Evolutionary conservation across 768 basidiomycete genomes (phyloP), one percentile per base, ranked within the genome.

Genomic region (Serendipita vermifera): DNA sequence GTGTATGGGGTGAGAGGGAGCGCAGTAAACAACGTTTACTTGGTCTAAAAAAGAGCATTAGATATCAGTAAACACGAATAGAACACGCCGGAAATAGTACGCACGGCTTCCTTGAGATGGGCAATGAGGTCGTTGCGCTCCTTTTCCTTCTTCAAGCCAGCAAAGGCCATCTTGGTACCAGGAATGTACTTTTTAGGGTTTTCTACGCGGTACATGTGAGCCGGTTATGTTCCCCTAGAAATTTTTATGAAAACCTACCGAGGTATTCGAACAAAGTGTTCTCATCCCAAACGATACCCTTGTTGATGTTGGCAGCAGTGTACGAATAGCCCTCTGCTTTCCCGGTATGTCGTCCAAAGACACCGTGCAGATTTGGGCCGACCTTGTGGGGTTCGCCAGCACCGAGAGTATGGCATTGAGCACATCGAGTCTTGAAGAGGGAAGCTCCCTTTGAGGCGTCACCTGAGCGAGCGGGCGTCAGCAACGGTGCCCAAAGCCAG

Each of bases 101-200:
- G 60, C 65, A 87, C 87, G 56, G 78, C 66, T 54, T 82, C 78
- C 76, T 87, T 87, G 64, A 93, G 75, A 68, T 76, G 81, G 58
- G 91, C 81, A 65, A 97, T 78, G 65, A 98, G 82, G 73, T 98
- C 93, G 68, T 82, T 87, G 73, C 93, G 83, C 70, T 97, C 93
- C 78, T 92, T 90, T 7, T 89, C 89, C 81, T 97, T 98, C 84
- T 97, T 98, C 69, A 98, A 73, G 65, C 94, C 94, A 62, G 92
- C 91, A 64, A 96, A 97, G 57, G 92, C 93, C 93, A 97, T 97
- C 76, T 94, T 96, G 53, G 93, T 96, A 46, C 93, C 92, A 35
- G 89, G 89, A 62, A 93, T 93, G 74, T 91, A 92, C 86, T 94
- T 94, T 78, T 97, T 97, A 59, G 93, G 93, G 77, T 96, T 91